Conservation (phyloP, 768 basidiomycete species). For the Tubosaeta sp. region DNA sequence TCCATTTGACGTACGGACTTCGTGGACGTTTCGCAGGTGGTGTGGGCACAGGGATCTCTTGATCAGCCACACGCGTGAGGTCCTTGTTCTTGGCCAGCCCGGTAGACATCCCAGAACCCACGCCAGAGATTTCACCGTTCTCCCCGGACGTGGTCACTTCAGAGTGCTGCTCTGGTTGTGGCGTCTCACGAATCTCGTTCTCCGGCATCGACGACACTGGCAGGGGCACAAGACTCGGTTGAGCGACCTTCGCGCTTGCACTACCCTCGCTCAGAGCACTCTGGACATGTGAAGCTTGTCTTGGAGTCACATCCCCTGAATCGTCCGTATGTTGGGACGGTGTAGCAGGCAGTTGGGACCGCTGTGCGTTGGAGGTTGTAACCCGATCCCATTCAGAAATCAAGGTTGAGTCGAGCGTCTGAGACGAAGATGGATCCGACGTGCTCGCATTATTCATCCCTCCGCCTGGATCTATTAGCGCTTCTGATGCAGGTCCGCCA, state of each 20-base stretch:
- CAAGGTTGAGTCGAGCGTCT: constrained; percentile 4
- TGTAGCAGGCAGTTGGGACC: neutral
- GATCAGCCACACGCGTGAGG: constrained; percentile 26
- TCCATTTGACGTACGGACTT: constrained; percentile 42
- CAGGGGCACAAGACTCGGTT: neutral
- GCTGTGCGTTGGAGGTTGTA: neutral
- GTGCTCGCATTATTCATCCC: neutral
- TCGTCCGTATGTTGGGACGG: constrained; percentile 4
- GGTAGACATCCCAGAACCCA: neutral
- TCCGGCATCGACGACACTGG: neutral
- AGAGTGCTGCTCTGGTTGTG: neutral
- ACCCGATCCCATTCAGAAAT: neutral
- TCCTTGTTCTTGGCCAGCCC: constrained; percentile 17
- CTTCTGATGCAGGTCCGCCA: constrained; percentile 6
- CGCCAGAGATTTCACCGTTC: neutral
- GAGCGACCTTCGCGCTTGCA: neutral
- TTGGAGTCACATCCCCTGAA: constrained; percentile 14
- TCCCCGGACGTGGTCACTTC: constrained; percentile 10
- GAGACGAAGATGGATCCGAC: constrained; percentile 2
- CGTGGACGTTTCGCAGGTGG: constrained; percentile 32
- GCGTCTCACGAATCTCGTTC: constrained; percentile 8
- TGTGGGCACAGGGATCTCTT: constrained; percentile 14
- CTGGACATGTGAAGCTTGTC: constrained; percentile 8
- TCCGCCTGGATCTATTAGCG: constrained; percentile 21
- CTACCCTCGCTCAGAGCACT: neutral